Evolutionary conservation across 2,329 filamentous ascomycete species (phyloP).

Genomic region (Ambrosiella xylebori): DNA sequence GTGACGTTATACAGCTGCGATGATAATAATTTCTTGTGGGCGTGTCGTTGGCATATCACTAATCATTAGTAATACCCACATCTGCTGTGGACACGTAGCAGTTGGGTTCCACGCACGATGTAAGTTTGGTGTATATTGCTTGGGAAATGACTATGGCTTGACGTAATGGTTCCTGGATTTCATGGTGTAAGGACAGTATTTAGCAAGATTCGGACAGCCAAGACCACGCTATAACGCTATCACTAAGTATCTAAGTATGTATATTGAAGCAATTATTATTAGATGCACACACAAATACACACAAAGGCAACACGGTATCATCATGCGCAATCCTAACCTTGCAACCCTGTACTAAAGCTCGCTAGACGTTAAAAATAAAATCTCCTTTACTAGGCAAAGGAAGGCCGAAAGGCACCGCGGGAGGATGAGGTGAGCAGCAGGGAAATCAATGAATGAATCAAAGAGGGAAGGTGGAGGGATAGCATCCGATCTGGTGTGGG

Average conservation of each 20-base stretch:
- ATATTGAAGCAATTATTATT: neutral
- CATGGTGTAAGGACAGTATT: neutral
- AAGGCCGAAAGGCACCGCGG: neutral
- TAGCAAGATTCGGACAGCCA: too few relatives aligned
- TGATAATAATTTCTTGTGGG: neutral
- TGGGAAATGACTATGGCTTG: neutral
- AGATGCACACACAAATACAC: neutral
- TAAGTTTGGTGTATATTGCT: neutral
- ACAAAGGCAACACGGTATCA: neutral
- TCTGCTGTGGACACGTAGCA: neutral
- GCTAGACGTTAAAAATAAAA: too few relatives aligned
- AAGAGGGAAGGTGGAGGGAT: neutral
- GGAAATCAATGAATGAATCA: neutral
- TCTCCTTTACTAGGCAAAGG: neutral
- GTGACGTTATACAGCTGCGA: neutral
- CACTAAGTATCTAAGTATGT: neutral
- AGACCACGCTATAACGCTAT: too few relatives aligned
- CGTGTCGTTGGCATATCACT: neutral
- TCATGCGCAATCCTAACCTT: too few relatives aligned
- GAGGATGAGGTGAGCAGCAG: neutral
- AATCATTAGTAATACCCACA: neutral
- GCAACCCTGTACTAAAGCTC: too few relatives aligned
- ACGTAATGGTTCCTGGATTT: neutral
- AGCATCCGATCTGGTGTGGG: neutral
- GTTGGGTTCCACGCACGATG: neutral